Evolutionary conservation across 2,329 filamentous ascomycete species (phyloP), one percentile per base, ranked within the genome.

Genomic region (Fusarium beomiforme): DNA sequence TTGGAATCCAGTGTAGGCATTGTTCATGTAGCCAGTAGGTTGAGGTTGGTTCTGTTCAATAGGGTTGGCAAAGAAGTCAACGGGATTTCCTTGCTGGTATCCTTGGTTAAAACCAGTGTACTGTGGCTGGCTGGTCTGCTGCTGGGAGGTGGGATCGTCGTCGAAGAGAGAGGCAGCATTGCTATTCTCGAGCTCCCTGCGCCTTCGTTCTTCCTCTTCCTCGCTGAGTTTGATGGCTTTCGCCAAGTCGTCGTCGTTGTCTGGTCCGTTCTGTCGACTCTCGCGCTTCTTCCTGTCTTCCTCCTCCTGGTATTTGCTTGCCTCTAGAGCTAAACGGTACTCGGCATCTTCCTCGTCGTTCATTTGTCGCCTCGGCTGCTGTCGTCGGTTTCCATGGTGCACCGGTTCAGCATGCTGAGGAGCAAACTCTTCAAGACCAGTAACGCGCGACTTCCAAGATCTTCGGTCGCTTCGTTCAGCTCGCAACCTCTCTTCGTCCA

Each of bases 31-130:
- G n/a, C 93, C 94, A 2, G 94, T 97, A 6, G 90, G 92, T 80
- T 97, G 94, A 46, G 89, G 87, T 80, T 95, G 91, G 75, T 84
- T 89, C 58, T 79, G 91, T 64, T 95, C 93, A 77, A 98, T 92
- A 16, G 95, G 94, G 81, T 99, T 99, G 64, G 95, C 96, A 76
- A 97, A 96, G 90, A 97, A 98, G 82, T 99, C 96, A 21, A 99
- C 96, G 16, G 94, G 93, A 62, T 92, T 92, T 79, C 97, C 95
- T 83, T 99, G 96, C 84, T 98, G 95, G 78, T 99, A 99, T 49
- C 95, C 95, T 83, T 97, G 95, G 81, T 98, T 98, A 84, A 94
- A 94, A 37, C 94, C 95, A 17, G 95, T 98, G 42, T 89, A 90
- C 82, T 95, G 93, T 37, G 92, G 88, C 75, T 94, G 92, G 47